Evolutionary conservation across 306 rosid genomes (phyloP).

Genomic region (Lathyrus oleraceus): DNA sequence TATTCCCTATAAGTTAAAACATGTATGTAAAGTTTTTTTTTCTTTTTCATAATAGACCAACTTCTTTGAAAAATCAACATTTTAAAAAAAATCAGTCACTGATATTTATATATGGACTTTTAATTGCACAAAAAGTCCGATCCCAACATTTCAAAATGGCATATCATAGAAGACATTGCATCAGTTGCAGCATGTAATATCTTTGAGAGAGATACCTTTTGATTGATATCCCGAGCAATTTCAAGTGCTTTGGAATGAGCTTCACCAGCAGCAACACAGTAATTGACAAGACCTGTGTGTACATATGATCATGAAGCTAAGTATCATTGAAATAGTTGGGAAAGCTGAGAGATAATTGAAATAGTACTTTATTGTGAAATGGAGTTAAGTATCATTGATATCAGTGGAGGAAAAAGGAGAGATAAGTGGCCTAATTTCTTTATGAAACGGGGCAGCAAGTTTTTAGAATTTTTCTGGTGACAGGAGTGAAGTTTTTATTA

Average conservation of each 20-base stretch:
- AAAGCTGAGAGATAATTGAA: background rate
- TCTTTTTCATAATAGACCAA: slow-evolving; percentile 11
- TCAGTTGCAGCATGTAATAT: slow-evolving; percentile 18
- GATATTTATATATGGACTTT: background rate
- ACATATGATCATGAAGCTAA: slow-evolving; percentile 27
- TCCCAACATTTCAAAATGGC: slow-evolving; percentile 13
- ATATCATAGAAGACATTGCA: slow-evolving; percentile 2
- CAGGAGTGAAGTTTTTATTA: background rate
- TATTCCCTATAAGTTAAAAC: slow-evolving; percentile 6
- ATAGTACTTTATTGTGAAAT: slow-evolving; percentile 8
- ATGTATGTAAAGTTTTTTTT: background rate
- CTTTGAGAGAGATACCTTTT: slow-evolving; percentile 57
- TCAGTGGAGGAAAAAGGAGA: background rate
- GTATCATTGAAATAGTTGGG: background rate
- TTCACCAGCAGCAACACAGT: slow-evolving; percentile 80
- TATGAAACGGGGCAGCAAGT: slow-evolving; percentile 18
- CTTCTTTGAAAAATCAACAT: slow-evolving; percentile 8
- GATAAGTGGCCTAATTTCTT: background rate
- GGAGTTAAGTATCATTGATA: slow-evolving; percentile 22
- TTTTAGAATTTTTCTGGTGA: background rate
- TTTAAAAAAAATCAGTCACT: background rate
- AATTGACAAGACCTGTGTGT: slow-evolving; percentile 77
- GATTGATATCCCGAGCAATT: slow-evolving; percentile 71
- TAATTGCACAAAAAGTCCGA: background rate
- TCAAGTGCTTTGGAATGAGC: slow-evolving; percentile 77